A percentile compares a stretch with the other conserved stretches of the same genome.
Conservation (phyloP, 179 eudicot species). For the Nepenthes alata region DNA sequence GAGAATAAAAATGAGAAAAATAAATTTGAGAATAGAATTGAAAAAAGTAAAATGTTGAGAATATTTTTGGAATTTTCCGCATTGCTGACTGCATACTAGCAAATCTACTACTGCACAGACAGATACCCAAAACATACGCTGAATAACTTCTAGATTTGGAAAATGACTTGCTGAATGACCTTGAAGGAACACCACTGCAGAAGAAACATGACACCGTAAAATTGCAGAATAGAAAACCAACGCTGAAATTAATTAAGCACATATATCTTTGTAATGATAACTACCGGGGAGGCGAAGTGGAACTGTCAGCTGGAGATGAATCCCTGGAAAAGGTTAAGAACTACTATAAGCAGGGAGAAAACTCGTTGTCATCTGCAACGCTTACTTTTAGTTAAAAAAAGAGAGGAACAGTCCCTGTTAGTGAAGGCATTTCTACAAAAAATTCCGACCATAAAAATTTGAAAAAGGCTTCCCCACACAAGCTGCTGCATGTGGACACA, state of each 20-base stretch:
- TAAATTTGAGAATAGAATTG: too few species aligned
- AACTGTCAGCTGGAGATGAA: conserved; percentile 44
- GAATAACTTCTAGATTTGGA: conserved; percentile 58
- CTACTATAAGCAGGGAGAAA: conserved; percentile 20
- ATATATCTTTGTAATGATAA: not conserved
- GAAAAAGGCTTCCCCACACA: too few species aligned
- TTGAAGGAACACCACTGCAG: conserved; percentile 35
- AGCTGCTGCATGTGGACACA: too few species aligned
- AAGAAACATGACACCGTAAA: conserved; percentile 7
- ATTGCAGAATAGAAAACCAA: not conserved
- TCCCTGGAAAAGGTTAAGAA: conserved; percentile 47
- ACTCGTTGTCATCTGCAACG: too few species aligned
- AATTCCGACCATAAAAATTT: too few species aligned
- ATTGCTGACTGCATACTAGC: not conserved
- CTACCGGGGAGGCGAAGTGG: conserved; percentile 56
- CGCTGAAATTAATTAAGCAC: not conserved
- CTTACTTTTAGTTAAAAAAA: too few species aligned
- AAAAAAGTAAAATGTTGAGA: too few species aligned
- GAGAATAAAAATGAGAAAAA: too few species aligned
- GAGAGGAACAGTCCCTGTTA: too few species aligned
- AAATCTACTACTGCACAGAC: not conserved
- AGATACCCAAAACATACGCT: conserved; percentile 25
- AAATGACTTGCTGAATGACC: conserved; percentile 53
- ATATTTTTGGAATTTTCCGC: too few species aligned
- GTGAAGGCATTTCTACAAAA: too few species aligned